Evolutionary conservation across 2,329 filamentous ascomycete genomes (phyloP), one percentile per base, ranked within the genome.

Genomic region (Venturia asperata): DNA sequence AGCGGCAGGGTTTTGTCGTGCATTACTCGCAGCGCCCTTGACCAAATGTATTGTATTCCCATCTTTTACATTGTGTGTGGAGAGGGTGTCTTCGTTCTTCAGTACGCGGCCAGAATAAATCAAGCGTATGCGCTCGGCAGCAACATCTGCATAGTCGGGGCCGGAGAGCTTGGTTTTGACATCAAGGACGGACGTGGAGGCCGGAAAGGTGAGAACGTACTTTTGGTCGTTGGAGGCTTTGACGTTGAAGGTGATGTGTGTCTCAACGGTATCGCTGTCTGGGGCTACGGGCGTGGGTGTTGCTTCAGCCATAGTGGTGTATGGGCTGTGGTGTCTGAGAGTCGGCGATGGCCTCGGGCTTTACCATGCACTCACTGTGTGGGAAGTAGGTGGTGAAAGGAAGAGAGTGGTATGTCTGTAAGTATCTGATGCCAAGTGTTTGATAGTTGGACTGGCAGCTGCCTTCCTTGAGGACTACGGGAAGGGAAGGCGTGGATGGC

Each of bases 21-120:
- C 83, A 72, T 95, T 96, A 83, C 92, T 97, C 67, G 90, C 90
- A 56, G 94, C 93, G 74, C 92, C 95, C 82, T 96, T 97, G 72
- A 99, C 94, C 72, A 99, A 85, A 76, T 99, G 94, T 70, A 99
- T 87, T 21, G 93, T 97, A 77, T 97, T 94, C 68, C 92, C 92
- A 69, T 91, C 83, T 82, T 97, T 97, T 77, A 99, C 92, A 17
- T 34, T 52, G 45, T 42, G 34, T 65, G 86, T 85, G 68, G 83
- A 86, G 55, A 99, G 80, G 0, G 89, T 87, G 71, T 99, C 93
- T 66, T 89, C 86, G 75, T 99, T 94, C 81, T 97, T 99, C 80
- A 99, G 86, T 67, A 99, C 93, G 67, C 93, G 88, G 64, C 94
- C 94, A 6, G 93, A 97, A 81, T 97, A 99, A 79, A 99, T 99